Base-by-base conservation (phyloP, 2,329 filamentous ascomycete species). In the Colletotrichum liaoningense region DNA sequence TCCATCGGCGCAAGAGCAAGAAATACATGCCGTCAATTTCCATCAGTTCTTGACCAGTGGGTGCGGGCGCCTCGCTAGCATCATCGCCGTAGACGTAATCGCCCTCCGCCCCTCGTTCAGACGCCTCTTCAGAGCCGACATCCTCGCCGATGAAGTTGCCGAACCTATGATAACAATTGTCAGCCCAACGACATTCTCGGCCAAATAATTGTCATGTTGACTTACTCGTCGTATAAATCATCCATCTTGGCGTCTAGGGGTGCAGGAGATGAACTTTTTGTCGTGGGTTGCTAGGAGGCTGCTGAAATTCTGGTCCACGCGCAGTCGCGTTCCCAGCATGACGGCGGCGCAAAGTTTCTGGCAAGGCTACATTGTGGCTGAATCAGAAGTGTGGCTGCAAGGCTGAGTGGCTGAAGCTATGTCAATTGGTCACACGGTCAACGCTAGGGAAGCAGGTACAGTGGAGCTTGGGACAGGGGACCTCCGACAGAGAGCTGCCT, bases 101-200 rank as follows among this genome's bases (percentile, higher is more conserved):
- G 80, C 90, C 90, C 82, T 93, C 92, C 78, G 92, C 90, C 81
- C 93, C 91, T 80, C 91, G 90, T 81, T 95, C 91, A 78, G 94
- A 96, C 80, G 95, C 96, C 80, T 94, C 93, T 80, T 98, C 95
- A 70, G 94, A 97, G 82, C 92, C 89, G 77, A 86, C 93, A 79
- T 94, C 94, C 84, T 98, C 97, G 81, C 97, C 97, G 81, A 98
- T 98, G 85, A 97, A 98, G 87, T 98, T 98, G 80, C 96, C 96
- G 86, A 98, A 98, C 88, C 95, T 97, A 26, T 28, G 3, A 46
- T 56, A 24, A 63, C 52, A 59, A n/a, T 11, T 14, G 60, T 74
- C 28, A 70, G n/a, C 38, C n/a, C 9, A 4, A 26, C 26, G 9
- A 5, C 22, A 11, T 38, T 22, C 8, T 19, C 42, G 38, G 16